phyloP scores from a whole-genome alignment of 2,329 filamentous ascomycete species.

The Colletotrichum scovillei region DNA sequence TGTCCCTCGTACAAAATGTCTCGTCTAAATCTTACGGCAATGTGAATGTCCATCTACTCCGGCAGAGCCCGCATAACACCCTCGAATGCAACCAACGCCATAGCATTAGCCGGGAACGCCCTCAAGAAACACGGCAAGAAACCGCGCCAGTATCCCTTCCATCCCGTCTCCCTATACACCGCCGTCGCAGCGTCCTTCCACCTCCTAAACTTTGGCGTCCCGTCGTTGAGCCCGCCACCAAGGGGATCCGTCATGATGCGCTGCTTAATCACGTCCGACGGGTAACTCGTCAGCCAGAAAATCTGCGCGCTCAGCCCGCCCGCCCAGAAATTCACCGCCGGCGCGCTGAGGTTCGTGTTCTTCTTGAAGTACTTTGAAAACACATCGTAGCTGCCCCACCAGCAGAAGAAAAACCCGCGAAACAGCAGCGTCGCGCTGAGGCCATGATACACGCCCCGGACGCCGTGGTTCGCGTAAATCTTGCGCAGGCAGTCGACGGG shows the following conservation, averaged over 20 bases:
- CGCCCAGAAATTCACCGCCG: slow-evolving; percentile 96
- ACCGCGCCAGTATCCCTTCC: slow-evolving; percentile 88
- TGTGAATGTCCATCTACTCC: slow-evolving; percentile 36
- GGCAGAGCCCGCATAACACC: slow-evolving; percentile 81
- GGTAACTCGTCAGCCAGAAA: slow-evolving; percentile 94
- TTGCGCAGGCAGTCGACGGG: slow-evolving; percentile 86
- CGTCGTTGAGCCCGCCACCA: slow-evolving; percentile 75
- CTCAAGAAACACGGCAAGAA: slow-evolving; percentile 94
- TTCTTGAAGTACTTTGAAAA: slow-evolving; percentile 76
- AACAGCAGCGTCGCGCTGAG: slow-evolving; percentile 88
- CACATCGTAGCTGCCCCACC: slow-evolving; percentile 96
- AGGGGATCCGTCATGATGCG: slow-evolving; percentile 96
- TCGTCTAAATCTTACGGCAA: not conserved
- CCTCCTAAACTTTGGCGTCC: slow-evolving; percentile 73
- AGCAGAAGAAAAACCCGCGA: slow-evolving; percentile 94
- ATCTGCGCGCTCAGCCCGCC: slow-evolving; percentile 92
- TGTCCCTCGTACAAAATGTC: not conserved
- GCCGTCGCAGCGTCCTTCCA: slow-evolving; percentile 86
- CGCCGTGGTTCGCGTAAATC: slow-evolving; percentile 77
- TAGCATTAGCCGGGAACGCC: slow-evolving; percentile 95
- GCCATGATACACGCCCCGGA: slow-evolving; percentile 87
- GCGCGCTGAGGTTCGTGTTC: slow-evolving; percentile 77
- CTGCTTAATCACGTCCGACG: slow-evolving; percentile 94
- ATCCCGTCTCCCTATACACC: slow-evolving; percentile 81
- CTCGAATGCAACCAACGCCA: slow-evolving; percentile 94